These are phyloP conservation scores for Malus domestica DNA, from an alignment of 306 rosid genomes.

Conservation along the genomic window DNA sequence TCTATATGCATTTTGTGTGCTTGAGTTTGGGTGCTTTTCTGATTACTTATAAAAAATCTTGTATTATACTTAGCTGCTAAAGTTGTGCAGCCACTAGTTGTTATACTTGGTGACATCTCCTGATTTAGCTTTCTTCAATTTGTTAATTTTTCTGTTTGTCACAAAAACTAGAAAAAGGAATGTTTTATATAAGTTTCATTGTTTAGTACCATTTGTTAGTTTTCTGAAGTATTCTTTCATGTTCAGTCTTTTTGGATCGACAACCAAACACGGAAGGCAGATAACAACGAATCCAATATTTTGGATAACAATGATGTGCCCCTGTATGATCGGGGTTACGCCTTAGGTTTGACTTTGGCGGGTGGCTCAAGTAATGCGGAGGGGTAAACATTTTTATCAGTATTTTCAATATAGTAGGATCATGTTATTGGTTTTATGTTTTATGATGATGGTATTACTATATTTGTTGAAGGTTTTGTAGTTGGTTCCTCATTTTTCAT, in stretches of 20 bases:
- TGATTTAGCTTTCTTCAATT: not conserved
- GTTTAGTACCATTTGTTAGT: not conserved
- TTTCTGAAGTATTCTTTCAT: conserved; percentile 14
- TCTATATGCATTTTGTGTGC: conserved; percentile 4
- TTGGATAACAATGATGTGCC: conserved; percentile 73
- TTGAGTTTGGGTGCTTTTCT: not conserved
- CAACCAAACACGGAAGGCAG: conserved; percentile 48
- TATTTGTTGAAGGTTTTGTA: not conserved
- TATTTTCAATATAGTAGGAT: not conserved
- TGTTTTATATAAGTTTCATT: conserved; percentile 9
- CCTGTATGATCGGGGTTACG: conserved; percentile 84
- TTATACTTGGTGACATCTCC: not conserved
- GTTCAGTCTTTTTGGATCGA: conserved; percentile 97
- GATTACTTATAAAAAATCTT: not conserved
- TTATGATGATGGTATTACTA: not conserved
- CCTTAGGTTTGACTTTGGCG: conserved; percentile 77
- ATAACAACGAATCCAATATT: conserved; percentile 34
- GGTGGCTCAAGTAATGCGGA: conserved; percentile 55
- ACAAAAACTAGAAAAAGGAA: not conserved
- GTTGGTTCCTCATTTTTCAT: not conserved
- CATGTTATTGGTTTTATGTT: not conserved
- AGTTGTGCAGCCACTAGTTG: not conserved
- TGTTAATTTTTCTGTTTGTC: not conserved
- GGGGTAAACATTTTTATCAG: conserved; percentile 44
- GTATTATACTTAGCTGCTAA: not conserved